These are phyloP conservation scores for Nitzschia sp. DNA, from an alignment of 108 stramenopile genomes.

Conservation along the genomic window DNA sequence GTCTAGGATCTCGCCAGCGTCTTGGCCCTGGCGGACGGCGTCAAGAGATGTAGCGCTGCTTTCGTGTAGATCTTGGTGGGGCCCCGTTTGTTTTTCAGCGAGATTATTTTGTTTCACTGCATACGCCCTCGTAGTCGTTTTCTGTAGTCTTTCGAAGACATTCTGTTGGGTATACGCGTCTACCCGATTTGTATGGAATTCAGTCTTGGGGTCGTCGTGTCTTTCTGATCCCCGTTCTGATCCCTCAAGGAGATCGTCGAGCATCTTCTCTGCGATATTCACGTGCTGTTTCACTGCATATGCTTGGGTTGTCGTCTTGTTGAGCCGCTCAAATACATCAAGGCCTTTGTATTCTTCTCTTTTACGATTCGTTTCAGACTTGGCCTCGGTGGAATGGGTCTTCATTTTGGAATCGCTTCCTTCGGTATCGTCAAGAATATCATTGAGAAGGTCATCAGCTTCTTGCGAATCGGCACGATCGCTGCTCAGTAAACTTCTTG, in stretches of 20 bases:
- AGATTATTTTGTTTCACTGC: constrained; percentile 33
- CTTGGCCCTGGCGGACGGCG: no score
- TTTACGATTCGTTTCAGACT: background rate
- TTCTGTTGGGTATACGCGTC: constrained; percentile 42
- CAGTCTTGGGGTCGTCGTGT: constrained; percentile 4
- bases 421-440: constrained; percentile 3
- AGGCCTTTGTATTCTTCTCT: constrained; percentile 37
- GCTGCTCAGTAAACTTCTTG: background rate
- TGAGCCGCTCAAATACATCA: constrained; percentile 69
- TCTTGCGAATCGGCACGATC: background rate
- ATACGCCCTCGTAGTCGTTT: constrained; percentile 40
- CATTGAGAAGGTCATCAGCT: constrained; percentile 29
- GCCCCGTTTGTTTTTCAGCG: no score
- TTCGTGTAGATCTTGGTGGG: no score
- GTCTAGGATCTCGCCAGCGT: background rate
- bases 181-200: constrained; percentile 6
- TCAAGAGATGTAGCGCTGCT: background rate
- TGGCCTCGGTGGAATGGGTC: background rate
- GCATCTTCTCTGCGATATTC: constrained; percentile 26
- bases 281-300: constrained; percentile 49
- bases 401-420: constrained; percentile 13
- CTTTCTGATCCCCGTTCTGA: constrained; percentile 10
- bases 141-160: constrained; percentile 58
- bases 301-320: constrained; percentile 59
- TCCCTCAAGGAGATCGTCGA: constrained; percentile 24